A percentile compares a stretch with the other conserved stretches of the same genome.
Evolutionary conservation across 331 rosid species (phyloP).

Genomic region (Rosa hybrid): DNA sequence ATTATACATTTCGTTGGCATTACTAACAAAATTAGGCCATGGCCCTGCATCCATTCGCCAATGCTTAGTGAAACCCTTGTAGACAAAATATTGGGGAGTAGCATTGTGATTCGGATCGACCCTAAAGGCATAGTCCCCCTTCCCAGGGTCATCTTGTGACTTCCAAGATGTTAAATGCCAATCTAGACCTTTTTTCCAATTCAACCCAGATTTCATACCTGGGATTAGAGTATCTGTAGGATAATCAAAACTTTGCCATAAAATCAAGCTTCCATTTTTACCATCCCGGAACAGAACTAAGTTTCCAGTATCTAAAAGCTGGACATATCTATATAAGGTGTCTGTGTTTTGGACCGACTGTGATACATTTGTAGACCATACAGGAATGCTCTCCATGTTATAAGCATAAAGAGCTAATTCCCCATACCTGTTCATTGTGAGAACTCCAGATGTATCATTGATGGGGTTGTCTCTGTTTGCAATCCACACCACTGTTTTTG

Average conservation of each 20-base stretch:
- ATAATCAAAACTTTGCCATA: slow-evolving; percentile 30
- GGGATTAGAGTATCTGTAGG: slow-evolving; percentile 17
- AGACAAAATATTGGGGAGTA: neutral
- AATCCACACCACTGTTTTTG: slow-evolving; percentile 46
- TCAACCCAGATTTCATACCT: slow-evolving; percentile 28
- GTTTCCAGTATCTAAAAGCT: slow-evolving; percentile 40
- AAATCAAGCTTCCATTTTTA: neutral
- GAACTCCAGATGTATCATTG: slow-evolving; percentile 31
- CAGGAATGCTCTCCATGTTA: neutral
- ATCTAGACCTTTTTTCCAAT: neutral
- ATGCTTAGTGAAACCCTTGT: neutral
- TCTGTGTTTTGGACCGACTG: slow-evolving; percentile 6
- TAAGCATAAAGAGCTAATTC: slow-evolving; percentile 23
- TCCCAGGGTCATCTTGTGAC: slow-evolving; percentile 21
- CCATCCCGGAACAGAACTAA: neutral
- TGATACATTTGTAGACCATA: slow-evolving; percentile 32
- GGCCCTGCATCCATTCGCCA: neutral
- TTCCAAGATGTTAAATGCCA: slow-evolving; percentile 30
- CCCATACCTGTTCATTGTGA: slow-evolving; percentile 37
- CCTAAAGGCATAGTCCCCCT: neutral
- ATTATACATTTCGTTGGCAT: neutral
- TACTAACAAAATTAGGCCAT: neutral
- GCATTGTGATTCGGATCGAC: neutral
- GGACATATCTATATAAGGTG: neutral
- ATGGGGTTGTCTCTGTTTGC: slow-evolving; percentile 55